Conservation (phyloP, 495 filamentous ascomycete genomes). For the Cenococcum geophilum region DNA sequence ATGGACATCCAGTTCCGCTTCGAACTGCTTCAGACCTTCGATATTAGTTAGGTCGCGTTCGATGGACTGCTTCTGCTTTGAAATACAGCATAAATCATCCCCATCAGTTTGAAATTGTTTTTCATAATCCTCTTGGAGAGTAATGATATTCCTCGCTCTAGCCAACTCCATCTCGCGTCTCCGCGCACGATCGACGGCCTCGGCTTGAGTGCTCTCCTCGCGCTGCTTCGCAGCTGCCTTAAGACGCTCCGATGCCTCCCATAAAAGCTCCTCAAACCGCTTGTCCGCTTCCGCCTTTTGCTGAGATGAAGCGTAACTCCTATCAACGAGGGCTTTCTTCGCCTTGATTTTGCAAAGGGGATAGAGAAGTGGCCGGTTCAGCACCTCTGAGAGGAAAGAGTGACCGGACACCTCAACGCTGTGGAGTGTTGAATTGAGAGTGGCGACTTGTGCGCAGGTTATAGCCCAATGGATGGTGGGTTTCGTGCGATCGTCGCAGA, state of each 20-base stretch:
- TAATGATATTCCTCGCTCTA: not conserved
- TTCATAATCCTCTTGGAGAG: not conserved
- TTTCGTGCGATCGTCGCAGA: not conserved
- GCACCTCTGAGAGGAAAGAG: not conserved
- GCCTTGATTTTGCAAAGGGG: constrained; percentile 23
- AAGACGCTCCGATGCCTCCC: constrained; percentile 1
- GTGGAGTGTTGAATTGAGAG: constrained; percentile 7
- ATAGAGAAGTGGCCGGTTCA: constrained; percentile 1
- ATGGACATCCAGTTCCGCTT: constrained; percentile 15
- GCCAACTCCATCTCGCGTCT: not conserved
- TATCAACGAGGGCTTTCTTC: constrained; percentile 5
- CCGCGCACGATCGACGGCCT: constrained; percentile 5
- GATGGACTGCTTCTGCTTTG: not conserved
- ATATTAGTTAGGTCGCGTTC: constrained; percentile 3
- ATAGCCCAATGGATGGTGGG: constrained; percentile 17
- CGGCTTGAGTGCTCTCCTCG: constrained; percentile 14
- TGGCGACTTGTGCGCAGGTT: constrained; percentile 25
- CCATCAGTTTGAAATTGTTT: not conserved
- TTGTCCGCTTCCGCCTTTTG: not conserved
- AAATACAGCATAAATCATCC: not conserved
- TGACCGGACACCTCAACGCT: constrained; percentile 14
- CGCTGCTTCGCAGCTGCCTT: constrained; percentile 9
- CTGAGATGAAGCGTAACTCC: not conserved
- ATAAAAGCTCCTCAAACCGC: not conserved
- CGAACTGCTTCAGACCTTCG: constrained; percentile 19